Percentiles rank a stretch among this genome's conserved stretches.
phyloP scores from a whole-genome alignment of 768 basidiomycete species.

The Boletus edulis region DNA sequence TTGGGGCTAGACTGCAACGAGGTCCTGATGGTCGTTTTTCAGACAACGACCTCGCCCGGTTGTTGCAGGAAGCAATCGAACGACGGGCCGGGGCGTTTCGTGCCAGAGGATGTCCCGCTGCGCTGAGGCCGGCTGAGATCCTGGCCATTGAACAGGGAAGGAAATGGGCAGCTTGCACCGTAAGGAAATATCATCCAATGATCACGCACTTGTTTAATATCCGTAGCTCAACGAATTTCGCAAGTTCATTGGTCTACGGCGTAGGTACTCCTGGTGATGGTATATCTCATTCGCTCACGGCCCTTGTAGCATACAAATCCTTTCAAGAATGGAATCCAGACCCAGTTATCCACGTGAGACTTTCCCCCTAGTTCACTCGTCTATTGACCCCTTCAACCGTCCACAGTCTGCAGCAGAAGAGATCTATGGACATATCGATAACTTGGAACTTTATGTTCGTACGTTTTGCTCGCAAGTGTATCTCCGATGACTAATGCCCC shows the following conservation, averaged over 20 bases:
- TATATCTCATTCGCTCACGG: constrained; percentile 3
- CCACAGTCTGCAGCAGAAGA: constrained; percentile 56
- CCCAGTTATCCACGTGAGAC: constrained; percentile 49
- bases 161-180: constrained; percentile 71
- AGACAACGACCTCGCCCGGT: constrained; percentile 59
- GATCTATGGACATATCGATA: constrained; percentile 71
- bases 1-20: constrained; percentile 44
- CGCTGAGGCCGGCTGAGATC: constrained; percentile 64
- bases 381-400: background rate
- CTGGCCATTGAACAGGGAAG: constrained; percentile 66
- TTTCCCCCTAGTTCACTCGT: too few species aligned
- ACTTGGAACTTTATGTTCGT: constrained; percentile 74
- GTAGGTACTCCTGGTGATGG: constrained; percentile 34
- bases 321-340: constrained; percentile 78
- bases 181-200: constrained; percentile 29
- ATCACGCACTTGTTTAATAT: background rate
- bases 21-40: constrained; percentile 52
- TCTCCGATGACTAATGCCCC: background rate
- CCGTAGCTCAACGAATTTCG: constrained; percentile 67
- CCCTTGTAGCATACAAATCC: constrained; percentile 47
- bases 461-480: background rate
- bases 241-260: constrained; percentile 67
- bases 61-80: constrained; percentile 63
- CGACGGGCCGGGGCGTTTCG: constrained; percentile 59
- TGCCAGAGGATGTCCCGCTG: constrained; percentile 67